A percentile compares a stretch with the other conserved stretches of the same genome.
Evolutionary conservation across 192 early-diverging fungal species (phyloP).

Genomic region (Backusella westeae): DNA sequence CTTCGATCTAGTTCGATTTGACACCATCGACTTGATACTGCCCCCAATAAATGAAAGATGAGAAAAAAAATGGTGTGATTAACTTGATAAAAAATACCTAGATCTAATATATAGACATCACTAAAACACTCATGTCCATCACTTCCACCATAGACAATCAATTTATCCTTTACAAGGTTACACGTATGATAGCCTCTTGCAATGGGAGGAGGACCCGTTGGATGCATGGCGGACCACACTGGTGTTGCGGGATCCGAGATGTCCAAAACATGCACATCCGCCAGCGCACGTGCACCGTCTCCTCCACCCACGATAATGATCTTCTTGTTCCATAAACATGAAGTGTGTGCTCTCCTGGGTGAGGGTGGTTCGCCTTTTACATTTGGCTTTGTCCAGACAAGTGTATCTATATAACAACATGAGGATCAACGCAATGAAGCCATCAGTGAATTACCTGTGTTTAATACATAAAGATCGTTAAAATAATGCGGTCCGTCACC

Average conservation of each 20-base stretch:
- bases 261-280: slow-evolving; percentile 72
- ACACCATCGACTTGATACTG: slow-evolving; percentile 54
- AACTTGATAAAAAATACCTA: slow-evolving; percentile 27
- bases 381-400: slow-evolving; percentile 69
- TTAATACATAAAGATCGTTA: slow-evolving; percentile 73
- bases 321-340: slow-evolving; percentile 71
- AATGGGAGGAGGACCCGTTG: slow-evolving; percentile 63
- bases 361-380: slow-evolving; percentile 55
- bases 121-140: slow-evolving; percentile 82
- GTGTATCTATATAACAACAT: slow-evolving; percentile 36
- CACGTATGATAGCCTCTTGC: slow-evolving; percentile 88
- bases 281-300: slow-evolving; percentile 78
- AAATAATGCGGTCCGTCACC: slow-evolving; percentile 87
- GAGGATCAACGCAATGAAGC: no score
- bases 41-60: background rate
- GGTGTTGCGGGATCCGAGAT: slow-evolving; percentile 39
- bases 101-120: slow-evolving; percentile 63
- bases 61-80: background rate
- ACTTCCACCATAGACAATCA: slow-evolving; percentile 84
- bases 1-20: slow-evolving; percentile 61
- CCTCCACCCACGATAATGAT: slow-evolving; percentile 89
- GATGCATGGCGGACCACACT: slow-evolving; percentile 60
- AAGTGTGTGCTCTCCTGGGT: slow-evolving; percentile 78
- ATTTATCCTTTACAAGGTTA: slow-evolving; percentile 77
- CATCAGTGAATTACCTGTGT: slow-evolving; percentile 49